Conservation (phyloP, 2,329 filamentous ascomycete species). For the Claviceps sp. region DNA sequence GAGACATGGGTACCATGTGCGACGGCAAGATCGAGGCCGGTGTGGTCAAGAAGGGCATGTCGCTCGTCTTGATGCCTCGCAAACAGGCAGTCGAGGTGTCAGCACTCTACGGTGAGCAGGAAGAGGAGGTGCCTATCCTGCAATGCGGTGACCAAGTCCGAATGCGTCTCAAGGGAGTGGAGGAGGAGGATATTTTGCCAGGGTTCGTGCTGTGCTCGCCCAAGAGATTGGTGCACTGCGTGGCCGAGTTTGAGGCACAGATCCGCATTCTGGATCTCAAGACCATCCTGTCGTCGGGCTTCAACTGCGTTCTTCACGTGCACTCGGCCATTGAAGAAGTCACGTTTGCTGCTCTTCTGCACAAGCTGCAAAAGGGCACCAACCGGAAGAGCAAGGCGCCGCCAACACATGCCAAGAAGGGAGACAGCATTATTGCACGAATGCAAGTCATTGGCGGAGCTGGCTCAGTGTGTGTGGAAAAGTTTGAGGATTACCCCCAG, state of each 20-base stretch:
- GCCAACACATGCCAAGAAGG: constrained; percentile 76
- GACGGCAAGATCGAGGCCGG: constrained; percentile 96
- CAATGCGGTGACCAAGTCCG: constrained; percentile 93
- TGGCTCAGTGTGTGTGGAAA: constrained; percentile 81
- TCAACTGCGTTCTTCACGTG: constrained; percentile 95
- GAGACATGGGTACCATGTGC: constrained; percentile 92
- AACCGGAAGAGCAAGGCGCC: constrained; percentile 84
- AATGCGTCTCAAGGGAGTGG: constrained; percentile 79
- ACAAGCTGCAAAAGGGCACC: constrained; percentile 93
- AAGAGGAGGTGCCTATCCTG: constrained; percentile 72
- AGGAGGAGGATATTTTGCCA: constrained; percentile 92
- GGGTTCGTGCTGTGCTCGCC: constrained; percentile 94
- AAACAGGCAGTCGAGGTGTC: constrained; percentile 67
- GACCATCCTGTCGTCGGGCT: constrained; percentile 84
- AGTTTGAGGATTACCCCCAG: constrained; percentile 91
- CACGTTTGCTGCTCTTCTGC: constrained; percentile 73
- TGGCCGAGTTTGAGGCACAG: constrained; percentile 84
- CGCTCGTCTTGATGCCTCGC: constrained; percentile 91
- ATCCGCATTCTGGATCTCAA: constrained; percentile 91
- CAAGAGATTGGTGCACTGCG: constrained; percentile 85
- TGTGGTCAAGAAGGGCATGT: constrained; percentile 80
- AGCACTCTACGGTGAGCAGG: constrained; percentile 86
- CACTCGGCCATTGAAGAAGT: constrained; percentile 97
- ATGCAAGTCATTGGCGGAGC: constrained; percentile 77
- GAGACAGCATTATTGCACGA: constrained; percentile 77